A percentile compares a stretch with the other conserved stretches of the same genome.
Conservation (phyloP, 1,139 yeast species). For the Kodamaea arcana region DNA sequence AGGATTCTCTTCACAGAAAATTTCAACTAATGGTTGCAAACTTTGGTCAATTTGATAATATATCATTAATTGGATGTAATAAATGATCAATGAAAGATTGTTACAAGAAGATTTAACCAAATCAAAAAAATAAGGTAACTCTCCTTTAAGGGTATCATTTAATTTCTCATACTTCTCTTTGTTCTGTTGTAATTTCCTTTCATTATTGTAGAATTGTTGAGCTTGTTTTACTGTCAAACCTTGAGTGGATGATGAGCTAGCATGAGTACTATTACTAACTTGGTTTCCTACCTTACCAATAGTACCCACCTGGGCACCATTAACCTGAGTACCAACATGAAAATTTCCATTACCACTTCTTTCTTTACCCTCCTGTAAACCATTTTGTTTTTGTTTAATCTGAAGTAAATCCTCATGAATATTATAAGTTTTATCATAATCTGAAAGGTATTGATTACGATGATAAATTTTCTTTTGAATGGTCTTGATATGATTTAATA, state of each 20-base stretch:
- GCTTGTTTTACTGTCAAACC: conserved; percentile 27
- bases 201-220: conserved; percentile 26
- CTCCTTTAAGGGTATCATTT: conserved; percentile 32
- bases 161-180: conserved; percentile 25
- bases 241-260: too few species aligned
- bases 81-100: conserved; percentile 25
- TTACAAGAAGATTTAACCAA: conserved; percentile 22
- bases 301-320: too few species aligned
- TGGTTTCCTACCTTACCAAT: too few species aligned
- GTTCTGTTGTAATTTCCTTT: conserved; percentile 28
- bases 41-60: conserved; percentile 23
- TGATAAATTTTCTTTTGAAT: conserved; percentile 19
- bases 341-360: too few species aligned
- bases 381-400: conserved; percentile 21
- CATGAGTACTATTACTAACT: too few species aligned
- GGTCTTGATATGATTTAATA: conserved; percentile 21
- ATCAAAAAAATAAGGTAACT: conserved; percentile 36
- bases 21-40: conserved; percentile 14
- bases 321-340: too few species aligned
- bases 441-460: conserved; percentile 31
- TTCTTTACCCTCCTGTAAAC: too few species aligned
- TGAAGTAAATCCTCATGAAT: conserved; percentile 22
- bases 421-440: conserved; percentile 30
- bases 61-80: conserved; percentile 27
- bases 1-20: conserved; percentile 9